Conservation (phyloP, 768 basidiomycete species). For the Calocybe gangraenosa region DNA sequence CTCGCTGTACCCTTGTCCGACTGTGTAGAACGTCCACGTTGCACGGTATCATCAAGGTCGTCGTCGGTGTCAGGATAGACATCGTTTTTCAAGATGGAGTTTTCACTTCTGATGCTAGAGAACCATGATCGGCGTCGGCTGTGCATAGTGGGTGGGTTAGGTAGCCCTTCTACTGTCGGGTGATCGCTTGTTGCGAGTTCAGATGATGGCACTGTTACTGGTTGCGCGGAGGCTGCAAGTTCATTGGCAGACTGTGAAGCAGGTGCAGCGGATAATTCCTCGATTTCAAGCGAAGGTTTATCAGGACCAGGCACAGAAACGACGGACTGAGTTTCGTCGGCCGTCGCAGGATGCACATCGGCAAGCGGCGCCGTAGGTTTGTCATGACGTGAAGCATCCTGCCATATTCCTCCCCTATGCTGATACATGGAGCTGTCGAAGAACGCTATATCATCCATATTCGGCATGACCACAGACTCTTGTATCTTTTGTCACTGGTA, state of each 20-base stretch:
- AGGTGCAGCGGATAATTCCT: slow-evolving; percentile 3
- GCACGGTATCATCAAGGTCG: slow-evolving; percentile 21
- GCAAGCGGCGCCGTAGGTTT: slow-evolving; percentile 19
- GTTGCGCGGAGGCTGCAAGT: slow-evolving; percentile 7
- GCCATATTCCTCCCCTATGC: slow-evolving; percentile 88
- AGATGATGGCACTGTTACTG: slow-evolving; percentile 1
- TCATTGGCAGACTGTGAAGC: slow-evolving; percentile 20
- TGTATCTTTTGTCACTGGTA: slow-evolving; percentile 64
- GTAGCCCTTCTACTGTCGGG: slow-evolving; percentile 9
- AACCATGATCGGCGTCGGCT: slow-evolving; percentile 60
- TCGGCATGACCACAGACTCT: slow-evolving; percentile 92
- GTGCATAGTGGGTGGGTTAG: slow-evolving; percentile 22
- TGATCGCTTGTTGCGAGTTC: slow-evolving; percentile 9
- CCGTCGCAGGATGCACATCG: slow-evolving; percentile 4
- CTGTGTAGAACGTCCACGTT: slow-evolving; percentile 35
- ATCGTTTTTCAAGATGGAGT: slow-evolving; percentile 21
- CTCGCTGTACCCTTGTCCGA: slow-evolving; percentile 23
- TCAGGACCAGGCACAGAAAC: slow-evolving; percentile 34
- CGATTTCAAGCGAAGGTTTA: slow-evolving; percentile 7
- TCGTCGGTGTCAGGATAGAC: slow-evolving; percentile 16
- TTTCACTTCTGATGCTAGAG: slow-evolving; percentile 36
- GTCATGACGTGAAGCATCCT: slow-evolving; percentile 59
- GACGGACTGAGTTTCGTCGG: slow-evolving; percentile 28
- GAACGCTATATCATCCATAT: slow-evolving; percentile 98
- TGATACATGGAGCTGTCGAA: slow-evolving; percentile 68